These are phyloP conservation scores for Picochlorum sp. DNA, from an alignment of 139 green algal genomes.

Conservation along the genomic window DNA sequence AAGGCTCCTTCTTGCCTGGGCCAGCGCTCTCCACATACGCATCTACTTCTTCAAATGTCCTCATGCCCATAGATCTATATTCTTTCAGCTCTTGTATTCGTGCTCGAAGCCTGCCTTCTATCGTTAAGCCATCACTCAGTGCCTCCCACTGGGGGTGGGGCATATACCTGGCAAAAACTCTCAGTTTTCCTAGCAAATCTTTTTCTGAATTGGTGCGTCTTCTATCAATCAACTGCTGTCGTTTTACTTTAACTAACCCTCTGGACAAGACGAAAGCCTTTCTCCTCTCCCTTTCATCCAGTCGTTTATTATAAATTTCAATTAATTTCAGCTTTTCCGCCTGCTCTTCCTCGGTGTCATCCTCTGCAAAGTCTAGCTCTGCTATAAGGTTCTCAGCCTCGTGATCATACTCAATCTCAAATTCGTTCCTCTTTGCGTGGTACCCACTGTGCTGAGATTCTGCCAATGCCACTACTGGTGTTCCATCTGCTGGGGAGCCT, in stretches of 20 bases:
- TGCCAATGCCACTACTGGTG: not conserved
- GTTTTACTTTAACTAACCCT: conserved; percentile 59
- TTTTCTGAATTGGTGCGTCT: conserved; percentile 51
- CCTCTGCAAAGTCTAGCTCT: conserved; percentile 50
- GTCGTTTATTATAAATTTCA: conserved; percentile 74
- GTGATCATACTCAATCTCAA: conserved; percentile 89
- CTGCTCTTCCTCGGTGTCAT: conserved; percentile 3
- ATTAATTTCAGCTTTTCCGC: conserved; percentile 26
- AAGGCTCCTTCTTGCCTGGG: conserved; percentile 8
- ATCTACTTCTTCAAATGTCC: conserved; percentile 65
- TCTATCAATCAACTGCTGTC: conserved; percentile 46
- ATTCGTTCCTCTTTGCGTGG: conserved; percentile 83
- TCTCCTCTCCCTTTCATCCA: conserved; percentile 55
- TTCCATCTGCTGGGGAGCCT: not conserved
- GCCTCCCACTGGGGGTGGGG: conserved; percentile 61
- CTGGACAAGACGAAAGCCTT: conserved; percentile 65
- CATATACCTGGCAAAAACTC: conserved; percentile 75
- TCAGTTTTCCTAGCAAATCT: conserved; percentile 54
- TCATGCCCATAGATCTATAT: conserved; percentile 50
- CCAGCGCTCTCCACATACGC: conserved; percentile 36
- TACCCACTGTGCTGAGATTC: conserved; percentile 61
- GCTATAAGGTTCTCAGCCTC: conserved; percentile 70
- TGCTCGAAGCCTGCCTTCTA: conserved; percentile 68
- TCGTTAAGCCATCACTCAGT: conserved; percentile 60
- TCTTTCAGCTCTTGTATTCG: conserved; percentile 80